Base-by-base conservation (phyloP, 208 protist genomes). In the Porcisia hertigi region DNA sequence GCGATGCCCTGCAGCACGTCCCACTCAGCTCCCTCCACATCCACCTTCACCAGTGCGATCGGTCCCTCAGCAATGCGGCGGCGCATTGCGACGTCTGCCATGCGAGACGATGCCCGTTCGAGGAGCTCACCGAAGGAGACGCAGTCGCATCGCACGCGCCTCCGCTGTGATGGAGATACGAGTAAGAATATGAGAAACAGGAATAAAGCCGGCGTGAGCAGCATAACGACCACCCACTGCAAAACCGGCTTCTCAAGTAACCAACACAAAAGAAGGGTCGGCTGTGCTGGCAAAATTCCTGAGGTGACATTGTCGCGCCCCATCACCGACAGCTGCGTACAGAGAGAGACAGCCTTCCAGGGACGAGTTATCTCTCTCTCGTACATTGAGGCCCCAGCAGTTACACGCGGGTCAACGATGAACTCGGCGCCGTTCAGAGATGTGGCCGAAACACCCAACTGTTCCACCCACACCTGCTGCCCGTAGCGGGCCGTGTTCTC, bases 11-110 rank as follows among this genome's bases (percentile, higher is more conserved):
- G 18, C 16, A 91, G 65, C 55, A 91, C 84, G 54, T 77, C 79
- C 71, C 80, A 73, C 77, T 91, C 84, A 39, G 80, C 77, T 16
- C 87, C 87, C 43, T 87, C 84, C 16, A 87, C 79, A 54, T 88
- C 84, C 8, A 87, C 52, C 80, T 91, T 91, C 62, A 91, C 39
- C 25, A 88, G 72, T 41, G 79, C 57, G 45, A 91, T 86, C 8
- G 79, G 73, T 2, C 65, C 75, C 2, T 36, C 43, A n/a, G 66
- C 12, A 8, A 69, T 34, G 55, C 69, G 63, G 1, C 41, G 71
- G 9, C 74, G 64, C 67, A 74, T 53, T 39, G 71, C 39, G 2
- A 43, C 60, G 36, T 64, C 58, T 18, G 62, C 3, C 70, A 64
- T 63, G 36, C 36, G 69, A 25, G 62, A 57, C 36, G 67, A 65